phyloP scores from a whole-genome alignment of 2,329 filamentous ascomycete species.

The Colletotrichum sansevieriae region DNA sequence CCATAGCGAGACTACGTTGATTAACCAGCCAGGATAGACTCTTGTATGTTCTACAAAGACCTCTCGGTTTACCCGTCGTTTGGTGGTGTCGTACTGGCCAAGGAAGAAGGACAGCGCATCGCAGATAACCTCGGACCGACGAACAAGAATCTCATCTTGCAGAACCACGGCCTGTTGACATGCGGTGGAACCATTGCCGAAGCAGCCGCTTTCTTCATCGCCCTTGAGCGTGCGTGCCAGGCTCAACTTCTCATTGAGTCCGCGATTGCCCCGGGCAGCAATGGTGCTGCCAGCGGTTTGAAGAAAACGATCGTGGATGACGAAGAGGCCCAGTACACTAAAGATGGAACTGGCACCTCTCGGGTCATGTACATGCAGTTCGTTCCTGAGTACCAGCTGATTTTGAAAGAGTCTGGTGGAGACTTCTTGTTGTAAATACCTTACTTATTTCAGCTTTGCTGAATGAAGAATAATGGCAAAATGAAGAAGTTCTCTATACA shows the following conservation, averaged over 20 bases:
- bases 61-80: constrained; percentile 73
- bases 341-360: constrained; percentile 45
- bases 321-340: constrained; percentile 55
- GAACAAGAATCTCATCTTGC: constrained; percentile 72
- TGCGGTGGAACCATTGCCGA: constrained; percentile 78
- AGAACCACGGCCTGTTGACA: constrained; percentile 79
- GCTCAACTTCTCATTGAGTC: constrained; percentile 77
- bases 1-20: background rate
- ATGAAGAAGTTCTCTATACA: fast-evolving
- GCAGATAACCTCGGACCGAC: constrained; percentile 69
- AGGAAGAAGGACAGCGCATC: constrained; percentile 73
- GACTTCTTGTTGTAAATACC: constrained; percentile 47
- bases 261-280: constrained; percentile 52
- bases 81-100: constrained; percentile 64
- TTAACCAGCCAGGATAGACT: constrained; percentile 53
- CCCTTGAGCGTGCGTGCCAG: constrained; percentile 76
- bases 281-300: constrained; percentile 44
- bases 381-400: constrained; percentile 49
- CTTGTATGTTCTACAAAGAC: constrained; percentile 71
- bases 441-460: background rate
- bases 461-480: too few species aligned
- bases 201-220: constrained; percentile 76
- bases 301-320: constrained; percentile 55
- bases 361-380: constrained; percentile 54
- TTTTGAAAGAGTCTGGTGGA: constrained; percentile 48